These are phyloP conservation scores for Pseudogymnoascus sp. DNA, from an alignment of 2,329 filamentous ascomycete species.

Conservation along the genomic window DNA sequence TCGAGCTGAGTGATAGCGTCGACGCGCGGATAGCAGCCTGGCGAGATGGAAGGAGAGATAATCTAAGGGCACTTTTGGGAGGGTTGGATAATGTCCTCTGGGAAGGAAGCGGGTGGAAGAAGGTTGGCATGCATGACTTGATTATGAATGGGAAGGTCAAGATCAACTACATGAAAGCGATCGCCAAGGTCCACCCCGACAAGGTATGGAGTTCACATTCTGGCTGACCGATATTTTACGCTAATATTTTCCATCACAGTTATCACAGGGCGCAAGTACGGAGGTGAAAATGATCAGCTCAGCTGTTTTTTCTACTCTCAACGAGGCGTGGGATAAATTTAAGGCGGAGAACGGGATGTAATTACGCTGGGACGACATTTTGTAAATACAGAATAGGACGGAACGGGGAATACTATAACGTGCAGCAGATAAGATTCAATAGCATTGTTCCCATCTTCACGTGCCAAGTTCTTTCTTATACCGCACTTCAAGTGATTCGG, in stretches of 20 bases:
- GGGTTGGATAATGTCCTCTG: slow-evolving; percentile 86
- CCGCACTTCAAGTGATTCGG: neutral
- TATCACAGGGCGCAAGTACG: slow-evolving; percentile 54
- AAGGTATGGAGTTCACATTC: slow-evolving; percentile 57
- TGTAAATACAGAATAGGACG: neutral
- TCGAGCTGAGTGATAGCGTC: slow-evolving; percentile 77
- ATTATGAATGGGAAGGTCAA: slow-evolving; percentile 94
- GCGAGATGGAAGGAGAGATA: slow-evolving; percentile 88
- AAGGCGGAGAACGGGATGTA: slow-evolving; percentile 59
- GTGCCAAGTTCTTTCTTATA: neutral
- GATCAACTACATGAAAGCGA: slow-evolving; percentile 97
- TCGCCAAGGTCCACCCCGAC: slow-evolving; percentile 96
- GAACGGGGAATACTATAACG: neutral
- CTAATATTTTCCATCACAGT: slow-evolving; percentile 31
- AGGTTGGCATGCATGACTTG: slow-evolving; percentile 86
- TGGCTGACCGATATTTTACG: slow-evolving; percentile 5
- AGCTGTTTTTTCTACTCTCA: slow-evolving; percentile 57
- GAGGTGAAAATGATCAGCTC: slow-evolving; percentile 59
- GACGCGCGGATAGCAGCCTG: slow-evolving; percentile 71
- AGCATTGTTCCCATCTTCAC: neutral
- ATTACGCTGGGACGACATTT: neutral
- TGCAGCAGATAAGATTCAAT: neutral
- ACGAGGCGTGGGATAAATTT: slow-evolving; percentile 67
- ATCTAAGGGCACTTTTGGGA: slow-evolving; percentile 76
- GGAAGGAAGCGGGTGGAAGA: slow-evolving; percentile 92